Conservation (phyloP, 768 basidiomycete genomes). For the Hortiboletus flavorubellus region DNA sequence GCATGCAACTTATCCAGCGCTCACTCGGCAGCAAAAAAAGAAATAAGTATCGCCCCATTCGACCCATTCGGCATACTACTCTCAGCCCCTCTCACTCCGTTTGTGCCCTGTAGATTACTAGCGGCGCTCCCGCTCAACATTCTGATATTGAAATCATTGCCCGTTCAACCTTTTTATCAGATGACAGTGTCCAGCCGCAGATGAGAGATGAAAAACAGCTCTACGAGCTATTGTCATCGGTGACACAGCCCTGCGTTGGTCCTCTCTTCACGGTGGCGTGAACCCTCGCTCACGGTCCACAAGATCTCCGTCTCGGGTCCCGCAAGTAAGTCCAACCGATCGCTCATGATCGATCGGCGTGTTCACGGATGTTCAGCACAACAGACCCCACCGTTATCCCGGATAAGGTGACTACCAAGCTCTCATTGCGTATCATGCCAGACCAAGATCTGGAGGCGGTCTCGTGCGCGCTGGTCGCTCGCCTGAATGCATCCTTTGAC, state of each 20-base stretch:
- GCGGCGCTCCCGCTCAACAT: conserved; percentile 76
- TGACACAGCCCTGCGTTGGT: conserved; percentile 68
- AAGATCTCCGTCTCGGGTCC: conserved; percentile 81
- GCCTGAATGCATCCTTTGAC: conserved; percentile 58
- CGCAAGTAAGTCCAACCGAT: conserved; percentile 49
- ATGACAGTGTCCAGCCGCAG: conserved; percentile 71
- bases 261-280: conserved; percentile 79
- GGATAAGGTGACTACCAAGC: conserved; percentile 69
- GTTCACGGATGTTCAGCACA: background rate
- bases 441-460: conserved; percentile 82
- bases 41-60: no score
- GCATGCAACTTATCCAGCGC: no score
- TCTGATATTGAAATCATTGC: conserved; percentile 69
- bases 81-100: no score
- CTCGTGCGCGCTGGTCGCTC: conserved; percentile 53
- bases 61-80: no score
- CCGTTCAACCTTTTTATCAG: conserved; percentile 44
- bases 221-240: conserved; percentile 64
- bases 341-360: background rate
- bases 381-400: conserved; percentile 91
- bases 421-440: conserved; percentile 92
- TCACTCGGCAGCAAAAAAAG: no score
- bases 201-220: conserved; percentile 63
- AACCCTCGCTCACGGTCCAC: conserved; percentile 88
- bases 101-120: conserved; percentile 78